These are phyloP conservation scores for Dendrobium nobile DNA, from an alignment of 106 monocot species.

Conservation along the genomic window DNA sequence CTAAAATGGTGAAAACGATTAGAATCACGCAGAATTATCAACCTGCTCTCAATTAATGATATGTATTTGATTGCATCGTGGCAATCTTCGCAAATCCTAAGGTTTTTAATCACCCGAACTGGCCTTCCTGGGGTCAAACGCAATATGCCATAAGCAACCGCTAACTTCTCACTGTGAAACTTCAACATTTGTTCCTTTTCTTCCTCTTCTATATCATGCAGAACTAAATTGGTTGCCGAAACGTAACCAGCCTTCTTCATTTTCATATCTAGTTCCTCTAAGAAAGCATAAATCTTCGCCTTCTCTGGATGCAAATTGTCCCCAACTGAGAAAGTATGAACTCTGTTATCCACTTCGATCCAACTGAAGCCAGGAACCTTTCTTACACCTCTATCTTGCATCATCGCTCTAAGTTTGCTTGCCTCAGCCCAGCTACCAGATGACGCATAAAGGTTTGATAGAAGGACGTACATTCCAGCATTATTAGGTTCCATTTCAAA, in stretches of 20 bases:
- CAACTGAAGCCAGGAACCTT: constrained; percentile 75
- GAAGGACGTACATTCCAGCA: constrained; percentile 72
- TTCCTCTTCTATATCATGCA: constrained; percentile 80
- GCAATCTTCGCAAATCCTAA: constrained; percentile 65
- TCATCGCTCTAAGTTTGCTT: constrained; percentile 42
- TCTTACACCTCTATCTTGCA: constrained; percentile 56
- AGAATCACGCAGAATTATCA: constrained; percentile 69
- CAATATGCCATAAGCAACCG: constrained; percentile 59
- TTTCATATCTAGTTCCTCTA: constrained; percentile 40
- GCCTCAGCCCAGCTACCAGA: constrained; percentile 52
- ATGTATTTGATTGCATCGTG: constrained; percentile 58
- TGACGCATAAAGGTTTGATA: constrained; percentile 60
- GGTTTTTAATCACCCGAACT: constrained; percentile 65
- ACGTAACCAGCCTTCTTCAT: constrained; percentile 62
- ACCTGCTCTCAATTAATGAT: constrained; percentile 47
- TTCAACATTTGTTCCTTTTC: constrained; percentile 71
- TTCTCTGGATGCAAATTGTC: constrained; percentile 57
- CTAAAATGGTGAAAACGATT: constrained; percentile 78
- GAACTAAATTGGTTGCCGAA: constrained; percentile 44
- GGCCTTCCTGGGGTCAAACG: constrained; percentile 42
- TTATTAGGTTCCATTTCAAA: constrained; percentile 74
- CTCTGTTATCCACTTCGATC: constrained; percentile 61
- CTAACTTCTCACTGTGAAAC: constrained; percentile 72
- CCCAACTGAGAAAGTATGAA: constrained; percentile 65
- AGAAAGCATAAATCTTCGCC: constrained; percentile 48